Conservation (phyloP, 148 eudicot species). For the Tetragonia tetragonoides region DNA sequence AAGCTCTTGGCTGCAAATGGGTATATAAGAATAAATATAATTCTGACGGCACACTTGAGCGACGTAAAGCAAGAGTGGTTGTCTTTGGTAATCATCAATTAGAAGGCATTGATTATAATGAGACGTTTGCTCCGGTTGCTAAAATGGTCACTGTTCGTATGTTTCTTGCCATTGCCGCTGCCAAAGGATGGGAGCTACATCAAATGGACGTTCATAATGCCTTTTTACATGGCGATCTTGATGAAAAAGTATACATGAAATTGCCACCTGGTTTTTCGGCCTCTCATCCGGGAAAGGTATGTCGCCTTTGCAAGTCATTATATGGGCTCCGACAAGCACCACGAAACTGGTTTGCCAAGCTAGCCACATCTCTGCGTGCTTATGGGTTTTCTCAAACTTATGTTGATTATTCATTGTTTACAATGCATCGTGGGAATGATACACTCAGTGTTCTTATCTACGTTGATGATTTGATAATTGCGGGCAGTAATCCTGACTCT, state of each 20-base stretch:
- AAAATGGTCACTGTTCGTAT: constrained; percentile 1
- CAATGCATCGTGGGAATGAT: not conserved
- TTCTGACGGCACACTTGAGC: not conserved
- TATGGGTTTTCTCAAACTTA: not conserved
- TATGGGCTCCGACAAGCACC: constrained; percentile 3
- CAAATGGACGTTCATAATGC: not conserved
- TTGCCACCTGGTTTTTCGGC: not conserved
- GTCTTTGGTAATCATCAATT: not conserved
- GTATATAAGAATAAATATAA: not conserved
- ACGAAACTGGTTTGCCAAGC: not conserved
- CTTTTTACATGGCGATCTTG: not conserved
- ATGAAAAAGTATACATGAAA: not conserved
- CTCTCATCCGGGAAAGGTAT: not conserved
- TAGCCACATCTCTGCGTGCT: not conserved
- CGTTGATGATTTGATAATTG: constrained; percentile 1
- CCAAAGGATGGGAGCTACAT: constrained; percentile 7
- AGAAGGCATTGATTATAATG: not conserved
- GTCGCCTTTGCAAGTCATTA: not conserved
- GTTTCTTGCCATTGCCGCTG: not conserved
- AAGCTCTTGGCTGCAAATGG: not conserved
- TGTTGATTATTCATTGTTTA: not conserved
- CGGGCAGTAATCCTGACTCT: not conserved
- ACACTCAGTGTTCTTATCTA: not conserved
- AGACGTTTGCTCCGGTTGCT: not conserved
- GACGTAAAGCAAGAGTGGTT: not conserved